Percentiles rank a stretch among this genome's conserved stretches.
phyloP scores from a whole-genome alignment of 2,329 filamentous ascomycete genomes.

The Aspergillus glaucus region DNA sequence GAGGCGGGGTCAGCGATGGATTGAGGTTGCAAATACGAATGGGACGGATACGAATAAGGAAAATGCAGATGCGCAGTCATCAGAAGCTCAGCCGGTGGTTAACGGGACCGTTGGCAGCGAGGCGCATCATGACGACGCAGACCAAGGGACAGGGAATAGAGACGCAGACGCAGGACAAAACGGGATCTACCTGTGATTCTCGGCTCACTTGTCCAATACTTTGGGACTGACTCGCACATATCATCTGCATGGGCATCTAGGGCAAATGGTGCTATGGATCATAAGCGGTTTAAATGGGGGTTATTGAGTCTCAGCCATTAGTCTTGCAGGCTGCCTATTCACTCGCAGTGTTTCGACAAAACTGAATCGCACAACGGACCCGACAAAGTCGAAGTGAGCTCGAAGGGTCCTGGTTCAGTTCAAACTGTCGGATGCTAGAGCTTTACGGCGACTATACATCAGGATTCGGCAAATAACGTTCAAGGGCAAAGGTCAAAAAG shows the following conservation, averaged over 20 bases:
- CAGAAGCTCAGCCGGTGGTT: conserved; percentile 2
- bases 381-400: too few relatives aligned
- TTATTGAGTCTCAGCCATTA: too few relatives aligned
- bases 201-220: neutral
- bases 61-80: conserved; percentile 1
- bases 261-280: too few relatives aligned
- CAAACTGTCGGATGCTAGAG: too few relatives aligned
- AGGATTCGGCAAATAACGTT: too few relatives aligned
- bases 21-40: conserved; percentile 23
- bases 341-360: too few relatives aligned
- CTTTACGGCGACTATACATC: too few relatives aligned
- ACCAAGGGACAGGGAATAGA: neutral
- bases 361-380: too few relatives aligned
- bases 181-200: conserved; percentile 27
- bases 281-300: too few relatives aligned
- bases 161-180: conserved; percentile 12
- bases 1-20: conserved; percentile 51
- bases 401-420: too few relatives aligned
- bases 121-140: neutral
- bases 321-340: too few relatives aligned
- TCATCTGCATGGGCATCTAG: too few relatives aligned
- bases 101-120: conserved; percentile 7
- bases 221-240: neutral
- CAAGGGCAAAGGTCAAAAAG: neutral
- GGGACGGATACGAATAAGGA: conserved; percentile 10